These are phyloP conservation scores for Narthecium ossifragum DNA, from an alignment of 106 monocot species.

Conservation along the genomic window DNA sequence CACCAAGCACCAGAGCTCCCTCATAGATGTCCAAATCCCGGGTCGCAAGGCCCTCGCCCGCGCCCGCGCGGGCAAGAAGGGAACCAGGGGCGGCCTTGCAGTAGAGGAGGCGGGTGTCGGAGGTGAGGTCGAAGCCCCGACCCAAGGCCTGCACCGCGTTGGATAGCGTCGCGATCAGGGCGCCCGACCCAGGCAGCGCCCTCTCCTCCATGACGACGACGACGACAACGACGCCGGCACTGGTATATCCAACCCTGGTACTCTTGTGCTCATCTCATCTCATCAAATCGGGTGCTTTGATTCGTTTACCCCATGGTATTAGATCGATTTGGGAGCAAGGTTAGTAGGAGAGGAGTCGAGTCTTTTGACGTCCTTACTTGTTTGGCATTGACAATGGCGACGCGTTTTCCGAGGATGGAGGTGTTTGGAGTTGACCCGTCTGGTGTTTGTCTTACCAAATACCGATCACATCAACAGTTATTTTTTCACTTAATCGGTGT, in stretches of 20 bases:
- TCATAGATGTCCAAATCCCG: constrained; percentile 25
- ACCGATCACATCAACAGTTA: too few species aligned
- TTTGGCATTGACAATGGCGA: neutral
- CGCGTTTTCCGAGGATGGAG: constrained; percentile 4
- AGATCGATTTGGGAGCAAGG: too few species aligned
- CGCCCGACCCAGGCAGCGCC: constrained; percentile 6
- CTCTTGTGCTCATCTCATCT: too few species aligned
- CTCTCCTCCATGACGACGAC: neutral
- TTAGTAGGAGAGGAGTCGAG: too few species aligned
- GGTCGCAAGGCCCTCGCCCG: constrained; percentile 16
- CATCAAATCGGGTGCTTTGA: too few species aligned
- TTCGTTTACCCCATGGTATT: too few species aligned
- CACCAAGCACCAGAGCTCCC: constrained; percentile 13
- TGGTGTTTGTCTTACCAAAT: too few species aligned
- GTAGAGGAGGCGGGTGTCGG: constrained; percentile 80
- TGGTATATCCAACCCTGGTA: too few species aligned
- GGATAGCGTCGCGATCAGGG: constrained; percentile 33
- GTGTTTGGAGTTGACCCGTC: constrained; percentile 10
- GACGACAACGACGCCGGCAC: neutral
- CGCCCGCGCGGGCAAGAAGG: constrained; percentile 36
- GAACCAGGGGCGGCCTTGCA: constrained; percentile 73
- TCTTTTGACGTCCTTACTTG: too few species aligned
- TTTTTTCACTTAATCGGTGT: too few species aligned
- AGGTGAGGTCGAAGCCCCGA: constrained; percentile 82
- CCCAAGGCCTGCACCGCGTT: constrained; percentile 69